Evolutionary conservation across 768 basidiomycete species (phyloP), one percentile per base, ranked within the genome.

Genomic region (Hericium rajendrae): DNA sequence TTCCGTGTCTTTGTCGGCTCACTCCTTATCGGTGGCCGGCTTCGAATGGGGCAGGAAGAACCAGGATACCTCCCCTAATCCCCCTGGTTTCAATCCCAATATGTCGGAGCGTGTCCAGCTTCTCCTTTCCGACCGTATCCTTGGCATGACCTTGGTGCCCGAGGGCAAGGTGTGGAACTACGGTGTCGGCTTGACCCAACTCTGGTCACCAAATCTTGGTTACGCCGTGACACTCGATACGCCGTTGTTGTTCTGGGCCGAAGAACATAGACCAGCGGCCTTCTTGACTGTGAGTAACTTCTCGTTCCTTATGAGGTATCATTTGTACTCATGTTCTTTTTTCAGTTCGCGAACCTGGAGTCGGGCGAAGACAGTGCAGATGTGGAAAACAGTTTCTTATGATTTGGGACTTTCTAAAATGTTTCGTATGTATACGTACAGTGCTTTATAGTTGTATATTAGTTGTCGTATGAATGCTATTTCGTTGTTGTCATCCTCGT

Each of bases 1-100:
- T 56, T 97, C 94, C 3, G 93, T 98, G 28, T 97, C 94, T 20
- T 74, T 99, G 43, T 94, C 93, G 24, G 88, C 95, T 0, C 94
- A 97, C 74, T 89, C 85, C 37, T 74, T 98, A 52, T 86, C 88
- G 4, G 85, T 95, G 9, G 83, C 88, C 59, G 97, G 95, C 15
- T 98, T 98, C 68, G 97, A 99, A 67, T 98, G 94, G 94, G 95
- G 94, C 43, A 78, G 95, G 64, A 97, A 97, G 76, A 95, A 94
- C 64, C 74, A 78, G 63, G 93, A 94, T 66, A 89, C 82, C 46
- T 88, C 91, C 39, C 78, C 82, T 39, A 92, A 91, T 68, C 91
- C 92, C 59, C 75, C 85, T 1, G 93, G 95, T 43, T 99, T 95
- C 77, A 98, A 95, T 71, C 91, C 94, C n/a, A 91, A 90, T 63